These are phyloP conservation scores for Ophiostoma montium DNA, from an alignment of 2,329 filamentous ascomycete species.

Conservation along the genomic window DNA sequence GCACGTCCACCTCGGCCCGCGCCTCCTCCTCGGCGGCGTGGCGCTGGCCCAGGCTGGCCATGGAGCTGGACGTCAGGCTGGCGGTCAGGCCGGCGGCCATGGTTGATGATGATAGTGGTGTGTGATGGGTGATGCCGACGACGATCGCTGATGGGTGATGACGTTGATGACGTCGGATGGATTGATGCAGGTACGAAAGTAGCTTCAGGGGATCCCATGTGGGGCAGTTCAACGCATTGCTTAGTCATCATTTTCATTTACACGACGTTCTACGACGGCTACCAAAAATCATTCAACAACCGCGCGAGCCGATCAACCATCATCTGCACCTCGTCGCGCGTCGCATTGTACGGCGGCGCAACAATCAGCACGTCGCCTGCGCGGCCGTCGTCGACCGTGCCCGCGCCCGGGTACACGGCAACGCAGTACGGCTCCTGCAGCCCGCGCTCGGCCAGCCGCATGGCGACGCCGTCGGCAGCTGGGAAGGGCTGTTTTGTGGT, in stretches of 20 bases:
- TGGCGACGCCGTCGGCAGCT: conserved; percentile 18
- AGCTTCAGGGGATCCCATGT: too few species aligned
- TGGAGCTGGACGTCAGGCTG: conserved; percentile 7
- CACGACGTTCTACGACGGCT: too few species aligned
- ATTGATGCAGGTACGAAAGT: too few species aligned
- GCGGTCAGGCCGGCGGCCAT: conserved; percentile 37
- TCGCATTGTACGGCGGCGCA: conserved; percentile 54
- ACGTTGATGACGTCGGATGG: too few species aligned
- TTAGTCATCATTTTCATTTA: neutral
- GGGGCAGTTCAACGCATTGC: too few species aligned
- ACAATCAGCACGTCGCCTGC: conserved; percentile 56
- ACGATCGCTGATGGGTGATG: neutral
- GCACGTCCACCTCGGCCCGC: conserved; percentile 54
- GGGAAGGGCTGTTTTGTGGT: conserved; percentile 21
- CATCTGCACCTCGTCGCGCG: conserved; percentile 36
- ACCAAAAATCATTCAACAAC: conserved; percentile 40
- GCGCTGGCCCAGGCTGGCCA: conserved; percentile 18
- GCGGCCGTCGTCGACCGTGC: conserved; percentile 43
- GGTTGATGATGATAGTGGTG: neutral
- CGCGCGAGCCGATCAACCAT: conserved; percentile 36
- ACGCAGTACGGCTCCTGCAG: conserved; percentile 21
- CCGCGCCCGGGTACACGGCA: conserved; percentile 48
- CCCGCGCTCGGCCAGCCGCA: conserved; percentile 21
- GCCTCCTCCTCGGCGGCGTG: conserved; percentile 51
- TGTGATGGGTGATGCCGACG: neutral